These are phyloP conservation scores for Marchantia polymorpha DNA, from an alignment of 225 moss, liverwort and hornwort species.

Conservation along the genomic window DNA sequence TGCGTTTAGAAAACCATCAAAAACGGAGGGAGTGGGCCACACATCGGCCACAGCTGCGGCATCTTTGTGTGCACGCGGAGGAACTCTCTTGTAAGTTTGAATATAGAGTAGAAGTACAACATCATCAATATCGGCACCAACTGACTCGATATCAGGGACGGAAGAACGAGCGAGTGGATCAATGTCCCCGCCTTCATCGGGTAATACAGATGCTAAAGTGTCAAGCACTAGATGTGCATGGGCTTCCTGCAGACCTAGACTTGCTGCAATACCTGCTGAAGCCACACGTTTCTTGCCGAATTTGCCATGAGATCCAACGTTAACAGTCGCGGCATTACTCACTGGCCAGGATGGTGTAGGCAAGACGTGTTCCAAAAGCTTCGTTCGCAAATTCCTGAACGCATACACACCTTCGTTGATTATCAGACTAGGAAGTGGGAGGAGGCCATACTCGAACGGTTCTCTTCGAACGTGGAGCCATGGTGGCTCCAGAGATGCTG, in stretches of 20 bases:
- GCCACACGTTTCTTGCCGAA: conserved; percentile 68
- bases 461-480: conserved; percentile 97
- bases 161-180: conserved; percentile 66
- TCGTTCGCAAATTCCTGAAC: conserved; percentile 66
- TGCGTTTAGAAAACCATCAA: conserved; percentile 86
- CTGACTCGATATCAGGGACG: conserved; percentile 68
- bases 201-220: conserved; percentile 78
- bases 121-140: conserved; percentile 88
- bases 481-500: conserved; percentile 80
- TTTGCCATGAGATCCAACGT: conserved; percentile 49
- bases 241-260: conserved; percentile 60
- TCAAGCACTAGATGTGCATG: conserved; percentile 87
- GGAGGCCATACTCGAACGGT: conserved; percentile 83
- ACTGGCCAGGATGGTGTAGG: conserved; percentile 58
- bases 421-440: conserved; percentile 73
- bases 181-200: conserved; percentile 65
- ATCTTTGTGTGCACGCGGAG: conserved; percentile 76
- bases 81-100: conserved; percentile 73
- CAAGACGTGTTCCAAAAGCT: conserved; percentile 73
- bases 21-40: conserved; percentile 91
- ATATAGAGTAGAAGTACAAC: conserved; percentile 77
- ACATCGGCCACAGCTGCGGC: conserved; percentile 84
- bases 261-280: conserved; percentile 73
- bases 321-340: conserved; percentile 47
- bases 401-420: conserved; percentile 72